These are phyloP conservation scores for Globisporangium emineosum DNA, from an alignment of 352 stramenopile genomes.

Conservation along the genomic window DNA sequence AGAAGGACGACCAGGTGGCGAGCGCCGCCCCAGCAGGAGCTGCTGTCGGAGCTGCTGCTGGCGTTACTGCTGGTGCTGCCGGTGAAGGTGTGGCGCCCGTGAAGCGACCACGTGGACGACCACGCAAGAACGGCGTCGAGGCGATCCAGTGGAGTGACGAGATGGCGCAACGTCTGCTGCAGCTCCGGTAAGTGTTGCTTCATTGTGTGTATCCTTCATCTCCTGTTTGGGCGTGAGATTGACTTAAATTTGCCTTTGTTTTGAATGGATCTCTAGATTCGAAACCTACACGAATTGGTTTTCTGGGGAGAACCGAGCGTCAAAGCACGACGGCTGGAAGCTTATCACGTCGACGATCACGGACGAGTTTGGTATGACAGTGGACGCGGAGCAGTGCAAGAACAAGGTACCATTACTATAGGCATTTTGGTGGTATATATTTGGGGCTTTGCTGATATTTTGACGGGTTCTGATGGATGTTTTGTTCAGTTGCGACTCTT, in stretches of 20 bases:
- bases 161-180: conserved; percentile 7
- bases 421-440: too few species aligned
- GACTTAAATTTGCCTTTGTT: background rate
- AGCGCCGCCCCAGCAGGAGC: background rate
- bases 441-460: background rate
- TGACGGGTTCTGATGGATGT: background rate
- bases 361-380: conserved; percentile 3
- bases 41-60: background rate
- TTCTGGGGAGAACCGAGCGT: background rate
- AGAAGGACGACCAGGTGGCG: background rate
- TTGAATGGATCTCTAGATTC: background rate
- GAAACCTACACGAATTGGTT: background rate
- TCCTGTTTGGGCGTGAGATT: too few species aligned
- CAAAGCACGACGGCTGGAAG: conserved; percentile 7
- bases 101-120: conserved; percentile 5
- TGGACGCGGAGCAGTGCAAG: conserved; percentile 13
- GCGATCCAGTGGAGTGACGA: conserved; percentile 14
- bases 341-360: conserved; percentile 5
- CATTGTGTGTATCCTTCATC: background rate
- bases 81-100: background rate
- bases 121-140: background rate
- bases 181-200: conserved; percentile 6
- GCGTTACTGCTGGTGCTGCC: background rate
- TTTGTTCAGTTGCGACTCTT: background rate
- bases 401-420: conserved; percentile 6